Percentiles rank a stretch among this genome's conserved stretches.
These are phyloP conservation scores for Boletus rufocinnamomeus DNA, from an alignment of 768 basidiomycete genomes.

Conservation along the genomic window DNA sequence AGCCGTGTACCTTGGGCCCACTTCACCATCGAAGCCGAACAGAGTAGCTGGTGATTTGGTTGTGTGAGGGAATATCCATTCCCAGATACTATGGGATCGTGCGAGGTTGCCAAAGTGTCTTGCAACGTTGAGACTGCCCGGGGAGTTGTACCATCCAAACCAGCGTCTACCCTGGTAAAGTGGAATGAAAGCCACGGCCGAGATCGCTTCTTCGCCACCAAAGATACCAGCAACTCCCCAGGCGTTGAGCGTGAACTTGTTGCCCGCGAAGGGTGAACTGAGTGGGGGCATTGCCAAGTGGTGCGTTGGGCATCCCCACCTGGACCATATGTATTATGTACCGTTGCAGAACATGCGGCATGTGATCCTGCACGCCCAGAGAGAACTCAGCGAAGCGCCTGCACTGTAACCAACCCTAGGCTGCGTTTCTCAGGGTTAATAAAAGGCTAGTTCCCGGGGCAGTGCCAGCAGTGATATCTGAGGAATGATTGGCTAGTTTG, in stretches of 20 bases:
- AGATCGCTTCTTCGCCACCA: constrained; percentile 36
- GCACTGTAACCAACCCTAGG: too few relatives aligned
- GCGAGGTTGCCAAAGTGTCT: constrained; percentile 33
- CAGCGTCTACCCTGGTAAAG: constrained; percentile 31
- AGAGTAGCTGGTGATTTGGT: constrained; percentile 22
- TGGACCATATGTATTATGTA: background rate
- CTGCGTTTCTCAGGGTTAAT: background rate
- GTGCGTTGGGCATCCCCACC: background rate
- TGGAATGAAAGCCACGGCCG: constrained; percentile 34
- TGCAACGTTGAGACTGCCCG: constrained; percentile 34
- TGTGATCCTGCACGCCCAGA: background rate
- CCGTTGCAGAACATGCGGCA: background rate
- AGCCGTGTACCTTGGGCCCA: constrained; percentile 30
- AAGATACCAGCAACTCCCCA: constrained; percentile 38
- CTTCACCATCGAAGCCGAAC: constrained; percentile 29
- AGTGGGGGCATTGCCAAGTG: constrained; percentile 17
- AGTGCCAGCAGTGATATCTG: background rate
- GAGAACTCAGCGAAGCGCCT: background rate
- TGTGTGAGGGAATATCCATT: constrained; percentile 26
- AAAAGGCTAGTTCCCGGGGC: background rate
- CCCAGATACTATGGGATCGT: constrained; percentile 21
- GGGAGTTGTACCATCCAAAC: constrained; percentile 40
- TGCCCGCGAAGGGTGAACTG: constrained; percentile 3
- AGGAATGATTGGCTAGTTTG: background rate
- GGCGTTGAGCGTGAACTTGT: constrained; percentile 28